These are phyloP conservation scores for Pseudozyma hubeiensis DNA, from an alignment of 1,284 basidiomycete species.

Conservation along the genomic window DNA sequence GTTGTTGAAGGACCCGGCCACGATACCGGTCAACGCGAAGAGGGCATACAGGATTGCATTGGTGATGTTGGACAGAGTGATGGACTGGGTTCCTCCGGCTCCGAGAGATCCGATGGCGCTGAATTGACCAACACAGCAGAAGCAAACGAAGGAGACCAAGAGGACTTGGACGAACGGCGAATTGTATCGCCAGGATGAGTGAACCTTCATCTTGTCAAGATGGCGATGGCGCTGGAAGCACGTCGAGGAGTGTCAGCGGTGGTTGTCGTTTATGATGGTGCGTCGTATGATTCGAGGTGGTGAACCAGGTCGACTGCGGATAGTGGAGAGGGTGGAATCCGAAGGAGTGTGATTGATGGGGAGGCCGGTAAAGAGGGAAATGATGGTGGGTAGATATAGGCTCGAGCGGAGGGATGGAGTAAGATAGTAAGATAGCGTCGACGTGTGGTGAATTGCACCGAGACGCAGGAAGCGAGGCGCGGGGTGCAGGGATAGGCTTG, in stretches of 20 bases:
- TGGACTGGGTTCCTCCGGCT: slow-evolving; percentile 34
- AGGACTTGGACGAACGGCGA: slow-evolving; percentile 38
- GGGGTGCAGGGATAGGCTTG: slow-evolving; percentile 6
- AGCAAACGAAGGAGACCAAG: slow-evolving; percentile 37
- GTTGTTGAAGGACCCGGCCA: slow-evolving; percentile 76
- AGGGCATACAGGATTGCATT: slow-evolving; percentile 50
- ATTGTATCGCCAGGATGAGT: slow-evolving; percentile 38
- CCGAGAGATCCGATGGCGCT: slow-evolving; percentile 13
- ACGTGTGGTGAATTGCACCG: background rate
- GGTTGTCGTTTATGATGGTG: background rate
- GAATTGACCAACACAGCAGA: slow-evolving; percentile 28
- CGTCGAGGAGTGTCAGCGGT: background rate
- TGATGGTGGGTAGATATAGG: slow-evolving; percentile 21
- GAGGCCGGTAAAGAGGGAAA: background rate
- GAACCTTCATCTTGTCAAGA: slow-evolving; percentile 21
- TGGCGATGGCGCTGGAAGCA: background rate
- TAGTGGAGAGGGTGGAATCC: background rate
- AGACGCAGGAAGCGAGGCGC: slow-evolving; percentile 11
- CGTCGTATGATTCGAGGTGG: no score
- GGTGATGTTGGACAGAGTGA: slow-evolving; percentile 40
- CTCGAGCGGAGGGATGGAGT: slow-evolving; percentile 1
- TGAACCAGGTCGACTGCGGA: background rate
- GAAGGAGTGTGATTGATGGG: background rate
- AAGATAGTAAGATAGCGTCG: background rate
- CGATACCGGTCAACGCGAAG: slow-evolving; percentile 67